Evolutionary conservation across 345 rosid species (phyloP).

Genomic region (Acer saccharum): DNA sequence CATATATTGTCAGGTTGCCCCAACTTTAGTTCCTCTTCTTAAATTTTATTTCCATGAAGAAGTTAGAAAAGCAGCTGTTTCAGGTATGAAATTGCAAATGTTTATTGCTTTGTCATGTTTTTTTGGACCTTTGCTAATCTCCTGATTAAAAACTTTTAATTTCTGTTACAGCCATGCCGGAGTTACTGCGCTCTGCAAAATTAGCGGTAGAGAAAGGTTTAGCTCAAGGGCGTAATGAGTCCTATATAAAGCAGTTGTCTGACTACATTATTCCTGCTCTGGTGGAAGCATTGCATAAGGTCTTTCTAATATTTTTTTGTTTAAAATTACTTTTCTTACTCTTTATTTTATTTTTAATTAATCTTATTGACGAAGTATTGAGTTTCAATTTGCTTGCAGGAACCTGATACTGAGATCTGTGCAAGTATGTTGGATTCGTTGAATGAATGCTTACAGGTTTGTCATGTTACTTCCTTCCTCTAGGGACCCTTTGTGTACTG

Average conservation of each 20-base stretch:
- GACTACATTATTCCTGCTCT: slow-evolving; percentile 92
- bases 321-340: not conserved
- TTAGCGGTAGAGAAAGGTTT: slow-evolving; percentile 91
- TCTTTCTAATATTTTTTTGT: slow-evolving; percentile 24
- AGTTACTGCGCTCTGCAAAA: slow-evolving; percentile 90
- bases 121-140: not conserved
- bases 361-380: slow-evolving; percentile 1
- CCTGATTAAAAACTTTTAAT: not conserved
- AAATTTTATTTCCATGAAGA: slow-evolving; percentile 99
- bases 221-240: slow-evolving; percentile 84
- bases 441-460: slow-evolving; percentile 96
- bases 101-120: not conserved
- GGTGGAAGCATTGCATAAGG: slow-evolving; percentile 97
- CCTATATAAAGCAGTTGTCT: slow-evolving; percentile 89
- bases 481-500: too few relatives aligned
- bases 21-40: slow-evolving; percentile 90
- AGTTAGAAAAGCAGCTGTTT: slow-evolving; percentile 99
- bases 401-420: slow-evolving; percentile 96
- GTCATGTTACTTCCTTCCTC: slow-evolving; percentile 1
- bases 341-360: not conserved
- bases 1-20: slow-evolving; percentile 73
- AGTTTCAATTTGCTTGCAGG: slow-evolving; percentile 57
- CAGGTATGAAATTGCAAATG: slow-evolving; percentile 56
- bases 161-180: slow-evolving; percentile 85
- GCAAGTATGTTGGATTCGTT: slow-evolving; percentile 96